Conservation (phyloP, 345 rosid species). For the Boechera retrofracta region DNA sequence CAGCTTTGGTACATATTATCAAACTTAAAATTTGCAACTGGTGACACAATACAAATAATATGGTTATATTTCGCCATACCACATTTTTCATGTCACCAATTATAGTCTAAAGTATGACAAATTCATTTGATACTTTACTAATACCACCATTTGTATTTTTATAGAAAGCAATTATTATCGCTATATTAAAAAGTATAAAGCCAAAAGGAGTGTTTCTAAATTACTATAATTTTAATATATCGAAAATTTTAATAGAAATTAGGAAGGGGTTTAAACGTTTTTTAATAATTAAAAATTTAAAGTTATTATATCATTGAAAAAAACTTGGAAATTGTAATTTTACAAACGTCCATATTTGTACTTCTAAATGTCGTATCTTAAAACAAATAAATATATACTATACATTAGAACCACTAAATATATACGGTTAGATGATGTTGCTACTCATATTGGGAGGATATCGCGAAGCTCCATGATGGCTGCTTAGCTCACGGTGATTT, state of each 20-base stretch:
- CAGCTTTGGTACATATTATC: too few species aligned
- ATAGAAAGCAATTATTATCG: background rate
- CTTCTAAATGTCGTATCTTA: too few species aligned
- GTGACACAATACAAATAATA: background rate
- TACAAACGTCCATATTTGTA: too few species aligned
- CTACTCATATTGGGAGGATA: constrained; percentile 86
- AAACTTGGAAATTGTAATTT: too few species aligned
- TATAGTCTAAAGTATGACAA: background rate
- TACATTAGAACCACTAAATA: too few species aligned
- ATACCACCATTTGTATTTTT: background rate
- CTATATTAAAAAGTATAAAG: constrained; percentile 8
- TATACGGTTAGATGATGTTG: constrained; percentile 62
- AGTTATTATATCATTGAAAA: too few species aligned
- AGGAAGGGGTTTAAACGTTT: too few species aligned
- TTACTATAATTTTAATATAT: too few species aligned
- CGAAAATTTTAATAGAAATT: too few species aligned
- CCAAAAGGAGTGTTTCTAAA: background rate
- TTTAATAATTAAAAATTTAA: too few species aligned
- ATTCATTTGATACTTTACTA: constrained; percentile 11
- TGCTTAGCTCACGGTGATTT: constrained; percentile 97
- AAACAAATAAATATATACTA: too few species aligned
- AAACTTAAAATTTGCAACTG: background rate
- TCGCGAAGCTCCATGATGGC: constrained; percentile 92
- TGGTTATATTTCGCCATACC: background rate
- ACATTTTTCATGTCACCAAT: background rate